Conservation (phyloP, 306 rosid species). For the Pachyrhizus erosus region DNA sequence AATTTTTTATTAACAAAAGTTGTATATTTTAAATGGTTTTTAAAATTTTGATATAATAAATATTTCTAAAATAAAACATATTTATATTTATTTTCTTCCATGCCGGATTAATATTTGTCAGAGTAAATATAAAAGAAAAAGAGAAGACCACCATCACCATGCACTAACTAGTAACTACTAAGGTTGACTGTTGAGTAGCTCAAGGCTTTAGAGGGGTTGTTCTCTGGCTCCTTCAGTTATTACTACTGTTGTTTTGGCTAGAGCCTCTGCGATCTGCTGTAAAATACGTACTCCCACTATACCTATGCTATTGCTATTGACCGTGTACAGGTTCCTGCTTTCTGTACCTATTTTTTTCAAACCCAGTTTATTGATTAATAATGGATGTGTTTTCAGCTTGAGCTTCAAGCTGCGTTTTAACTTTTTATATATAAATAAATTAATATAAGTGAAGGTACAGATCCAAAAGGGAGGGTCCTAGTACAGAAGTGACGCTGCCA, state of each 20-base stretch:
- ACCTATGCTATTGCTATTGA: slow-evolving; percentile 25
- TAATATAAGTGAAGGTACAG: slow-evolving; percentile 34
- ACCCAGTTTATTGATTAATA: neutral
- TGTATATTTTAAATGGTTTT: too few species aligned
- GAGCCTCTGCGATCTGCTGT: slow-evolving; percentile 17
- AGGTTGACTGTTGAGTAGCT: slow-evolving; percentile 36
- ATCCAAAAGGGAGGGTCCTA: slow-evolving; percentile 45
- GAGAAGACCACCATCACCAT: neutral
- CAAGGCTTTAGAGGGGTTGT: slow-evolving; percentile 36
- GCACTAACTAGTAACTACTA: neutral
- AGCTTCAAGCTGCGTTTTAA: slow-evolving; percentile 8
- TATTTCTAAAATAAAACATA: neutral
- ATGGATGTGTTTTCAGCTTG: slow-evolving; percentile 9
- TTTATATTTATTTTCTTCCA: neutral
- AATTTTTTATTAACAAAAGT: too few species aligned
- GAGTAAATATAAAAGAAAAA: neutral
- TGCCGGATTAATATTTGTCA: neutral
- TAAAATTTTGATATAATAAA: too few species aligned
- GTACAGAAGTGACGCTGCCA: slow-evolving; percentile 47
- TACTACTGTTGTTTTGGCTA: slow-evolving; percentile 31
- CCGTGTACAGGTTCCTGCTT: slow-evolving; percentile 18
- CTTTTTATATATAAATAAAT: slow-evolving; percentile 16
- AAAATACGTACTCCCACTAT: slow-evolving; percentile 34
- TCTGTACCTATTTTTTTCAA: slow-evolving; percentile 40
- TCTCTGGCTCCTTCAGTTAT: slow-evolving; percentile 26